These are phyloP conservation scores for Globisporangium nunn DNA, from an alignment of 352 stramenopile species.

Conservation along the genomic window DNA sequence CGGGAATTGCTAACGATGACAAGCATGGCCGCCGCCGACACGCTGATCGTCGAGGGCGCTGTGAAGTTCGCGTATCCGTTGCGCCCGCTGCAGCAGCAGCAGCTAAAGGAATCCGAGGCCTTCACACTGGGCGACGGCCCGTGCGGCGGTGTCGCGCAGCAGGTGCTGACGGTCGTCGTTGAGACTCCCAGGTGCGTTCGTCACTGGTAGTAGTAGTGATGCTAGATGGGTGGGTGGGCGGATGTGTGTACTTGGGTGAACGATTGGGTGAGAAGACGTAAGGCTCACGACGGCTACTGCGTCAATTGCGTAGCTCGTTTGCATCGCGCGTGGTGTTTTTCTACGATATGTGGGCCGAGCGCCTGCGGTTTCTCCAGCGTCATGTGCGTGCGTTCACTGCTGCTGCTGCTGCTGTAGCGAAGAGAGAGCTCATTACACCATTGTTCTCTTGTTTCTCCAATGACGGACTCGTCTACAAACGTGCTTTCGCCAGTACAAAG, in stretches of 20 bases:
- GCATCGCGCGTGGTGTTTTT: conserved; percentile 56
- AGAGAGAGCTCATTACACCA: too few species aligned
- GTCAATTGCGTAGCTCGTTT: conserved; percentile 19
- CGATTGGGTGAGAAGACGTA: too few species aligned
- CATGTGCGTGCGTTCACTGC: neutral
- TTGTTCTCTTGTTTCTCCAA: neutral
- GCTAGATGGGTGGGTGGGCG: neutral
- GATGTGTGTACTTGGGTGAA: neutral
- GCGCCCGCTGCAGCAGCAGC: conserved; percentile 18
- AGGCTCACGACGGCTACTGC: neutral
- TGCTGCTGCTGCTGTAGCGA: neutral
- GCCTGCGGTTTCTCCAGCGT: conserved; percentile 57
- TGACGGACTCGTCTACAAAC: neutral
- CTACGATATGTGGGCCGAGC: conserved; percentile 66
- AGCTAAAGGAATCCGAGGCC: conserved; percentile 3
- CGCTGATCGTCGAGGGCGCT: conserved; percentile 25
- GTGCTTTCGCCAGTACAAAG: conserved; percentile 37
- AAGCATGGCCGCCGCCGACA: conserved; percentile 1
- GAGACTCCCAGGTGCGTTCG: conserved; percentile 21
- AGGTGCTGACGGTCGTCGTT: conserved; percentile 43
- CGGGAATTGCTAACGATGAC: neutral
- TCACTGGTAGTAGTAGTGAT: neutral
- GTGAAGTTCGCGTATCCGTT: conserved; percentile 62
- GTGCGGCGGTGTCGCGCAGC: conserved; percentile 42
- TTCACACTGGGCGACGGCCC: conserved; percentile 56